A percentile compares a stretch with the other conserved stretches of the same genome.
phyloP scores from a whole-genome alignment of 345 rosid genomes.

The Jatropha curcas region DNA sequence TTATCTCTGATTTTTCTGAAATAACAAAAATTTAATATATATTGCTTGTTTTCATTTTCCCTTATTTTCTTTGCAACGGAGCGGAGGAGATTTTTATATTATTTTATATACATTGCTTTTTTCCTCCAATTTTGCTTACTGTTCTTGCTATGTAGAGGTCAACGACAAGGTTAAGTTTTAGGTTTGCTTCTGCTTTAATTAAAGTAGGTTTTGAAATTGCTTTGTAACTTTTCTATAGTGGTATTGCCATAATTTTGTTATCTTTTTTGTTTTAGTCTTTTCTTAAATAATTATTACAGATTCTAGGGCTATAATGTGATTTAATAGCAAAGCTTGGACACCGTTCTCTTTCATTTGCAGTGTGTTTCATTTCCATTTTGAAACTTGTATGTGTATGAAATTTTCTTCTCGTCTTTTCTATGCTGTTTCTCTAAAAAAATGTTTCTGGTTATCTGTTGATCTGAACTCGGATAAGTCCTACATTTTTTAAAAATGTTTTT shows the following conservation, averaged over 20 bases:
- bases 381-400: not conserved
- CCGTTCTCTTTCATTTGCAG: slow-evolving; percentile 7
- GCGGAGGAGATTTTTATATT: not conserved
- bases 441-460: not conserved
- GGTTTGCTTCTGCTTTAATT: slow-evolving; percentile 37
- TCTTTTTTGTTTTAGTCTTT: slow-evolving; percentile 10
- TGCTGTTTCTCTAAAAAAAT: not conserved
- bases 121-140: not conserved
- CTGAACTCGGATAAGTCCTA: not conserved
- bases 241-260: slow-evolving; percentile 46
- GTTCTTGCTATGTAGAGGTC: slow-evolving; percentile 16
- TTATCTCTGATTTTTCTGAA: not conserved
- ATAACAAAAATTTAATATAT: not conserved
- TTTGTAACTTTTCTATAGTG: slow-evolving; percentile 40
- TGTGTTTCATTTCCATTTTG: not conserved
- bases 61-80: not conserved
- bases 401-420: not conserved
- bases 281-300: not conserved
- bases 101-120: too few relatives aligned
- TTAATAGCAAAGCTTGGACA: slow-evolving; percentile 36
- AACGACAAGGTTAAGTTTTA: not conserved
- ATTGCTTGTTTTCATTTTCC: not conserved
- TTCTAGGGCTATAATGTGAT: slow-evolving; percentile 34
- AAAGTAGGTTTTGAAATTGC: slow-evolving; percentile 29
- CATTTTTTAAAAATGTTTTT: not conserved